Evolutionary conservation across 768 basidiomycete species (phyloP).

Genomic region (Boletus rex-veris): DNA sequence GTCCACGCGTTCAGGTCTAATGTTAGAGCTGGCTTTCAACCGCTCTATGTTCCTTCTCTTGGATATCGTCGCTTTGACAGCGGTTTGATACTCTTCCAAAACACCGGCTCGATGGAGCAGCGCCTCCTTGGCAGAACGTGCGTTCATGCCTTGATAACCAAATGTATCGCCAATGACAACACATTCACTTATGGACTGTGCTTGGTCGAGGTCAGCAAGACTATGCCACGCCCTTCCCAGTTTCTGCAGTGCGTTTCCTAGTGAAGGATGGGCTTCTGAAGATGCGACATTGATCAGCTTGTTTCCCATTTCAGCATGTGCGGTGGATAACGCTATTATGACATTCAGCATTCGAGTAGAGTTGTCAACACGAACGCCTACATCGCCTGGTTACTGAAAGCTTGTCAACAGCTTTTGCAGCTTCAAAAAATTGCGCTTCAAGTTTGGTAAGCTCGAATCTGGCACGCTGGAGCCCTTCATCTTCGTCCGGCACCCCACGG

Average conservation of each 20-base stretch:
- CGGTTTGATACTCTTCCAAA: constrained; percentile 90
- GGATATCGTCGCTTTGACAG: constrained; percentile 89
- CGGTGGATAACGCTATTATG: constrained; percentile 63
- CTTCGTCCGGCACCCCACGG: constrained; percentile 86
- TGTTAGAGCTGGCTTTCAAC: constrained; percentile 80
- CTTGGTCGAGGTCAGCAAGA: constrained; percentile 83
- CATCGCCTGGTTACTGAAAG: constrained; percentile 78
- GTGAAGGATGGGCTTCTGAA: constrained; percentile 80
- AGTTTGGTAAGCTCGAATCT: constrained; percentile 89
- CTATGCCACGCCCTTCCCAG: constrained; percentile 85
- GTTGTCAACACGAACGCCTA: constrained; percentile 30
- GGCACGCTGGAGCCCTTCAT: constrained; percentile 87
- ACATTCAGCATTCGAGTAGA: background rate
- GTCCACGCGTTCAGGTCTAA: constrained; percentile 80
- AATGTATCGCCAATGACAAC: constrained; percentile 94
- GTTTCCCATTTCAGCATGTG: constrained; percentile 89
- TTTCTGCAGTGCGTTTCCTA: constrained; percentile 82
- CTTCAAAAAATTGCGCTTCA: constrained; percentile 89
- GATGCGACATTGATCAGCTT: constrained; percentile 86
- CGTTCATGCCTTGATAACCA: constrained; percentile 95
- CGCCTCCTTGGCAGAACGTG: constrained; percentile 95
- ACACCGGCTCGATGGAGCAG: constrained; percentile 85
- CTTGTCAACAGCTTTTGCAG: constrained; percentile 87
- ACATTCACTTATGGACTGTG: constrained; percentile 91
- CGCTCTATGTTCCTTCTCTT: constrained; percentile 91